These are phyloP conservation scores for Setaria viridis DNA, from an alignment of 202 grass and related monocot genomes.

Conservation along the genomic window DNA sequence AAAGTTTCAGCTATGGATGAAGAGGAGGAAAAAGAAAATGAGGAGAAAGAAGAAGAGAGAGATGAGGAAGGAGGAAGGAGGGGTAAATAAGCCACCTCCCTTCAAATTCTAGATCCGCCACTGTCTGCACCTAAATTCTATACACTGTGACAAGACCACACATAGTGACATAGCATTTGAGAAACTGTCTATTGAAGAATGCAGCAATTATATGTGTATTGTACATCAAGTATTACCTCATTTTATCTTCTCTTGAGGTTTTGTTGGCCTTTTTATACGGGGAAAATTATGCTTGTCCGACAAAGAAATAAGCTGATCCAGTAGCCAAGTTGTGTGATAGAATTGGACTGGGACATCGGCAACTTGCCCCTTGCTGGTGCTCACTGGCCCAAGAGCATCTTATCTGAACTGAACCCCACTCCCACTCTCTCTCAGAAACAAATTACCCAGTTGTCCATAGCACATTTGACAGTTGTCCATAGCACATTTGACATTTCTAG, in stretches of 20 bases:
- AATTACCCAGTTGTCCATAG: constrained; percentile 17
- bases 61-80: too few species aligned
- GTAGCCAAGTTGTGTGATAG: constrained; percentile 11
- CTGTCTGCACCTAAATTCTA: too few species aligned
- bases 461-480: neutral
- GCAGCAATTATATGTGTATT: neutral
- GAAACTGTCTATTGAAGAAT: neutral
- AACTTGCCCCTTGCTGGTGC: constrained; percentile 49
- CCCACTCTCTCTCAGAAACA: neutral
- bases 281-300: constrained; percentile 5
- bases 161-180: neutral
- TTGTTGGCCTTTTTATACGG: constrained; percentile 7
- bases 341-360: constrained; percentile 34
- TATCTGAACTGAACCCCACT: constrained; percentile 3
- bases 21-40: too few species aligned
- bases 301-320: constrained; percentile 30
- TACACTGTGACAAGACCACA: neutral
- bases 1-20: too few species aligned
- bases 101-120: too few species aligned
- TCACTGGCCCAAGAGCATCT: constrained; percentile 22
- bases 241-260: constrained; percentile 21
- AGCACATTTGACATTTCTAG: neutral
- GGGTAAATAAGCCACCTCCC: too few species aligned
- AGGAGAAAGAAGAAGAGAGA: too few species aligned
- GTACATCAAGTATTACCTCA: constrained; percentile 18